Conservation (phyloP, 2,329 filamentous ascomycete genomes). For the Neocatenulostroma microsporum region DNA sequence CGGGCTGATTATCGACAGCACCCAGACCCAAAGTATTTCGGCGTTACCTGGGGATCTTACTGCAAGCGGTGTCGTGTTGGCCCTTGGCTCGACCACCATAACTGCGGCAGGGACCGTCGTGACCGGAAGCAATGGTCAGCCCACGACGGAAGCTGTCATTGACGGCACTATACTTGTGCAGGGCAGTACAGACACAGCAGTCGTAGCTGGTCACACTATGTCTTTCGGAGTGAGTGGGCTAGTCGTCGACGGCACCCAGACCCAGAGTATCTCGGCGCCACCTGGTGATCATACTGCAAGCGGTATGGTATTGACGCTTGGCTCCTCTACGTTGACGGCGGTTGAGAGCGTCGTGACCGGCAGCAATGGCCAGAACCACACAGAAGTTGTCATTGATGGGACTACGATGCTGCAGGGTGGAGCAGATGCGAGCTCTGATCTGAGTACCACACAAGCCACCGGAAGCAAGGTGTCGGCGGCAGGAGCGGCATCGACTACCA, state of each 20-base stretch:
- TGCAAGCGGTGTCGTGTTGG: too few species aligned
- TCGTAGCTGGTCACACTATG: not conserved
- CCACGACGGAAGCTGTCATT: not conserved
- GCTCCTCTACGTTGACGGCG: not conserved
- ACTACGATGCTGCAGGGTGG: too few species aligned
- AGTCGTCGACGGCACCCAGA: not conserved
- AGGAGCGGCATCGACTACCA: too few species aligned
- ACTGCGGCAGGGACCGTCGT: not conserved
- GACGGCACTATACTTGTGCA: not conserved
- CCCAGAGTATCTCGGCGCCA: not conserved
- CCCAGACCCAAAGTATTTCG: not conserved
- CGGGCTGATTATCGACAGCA: not conserved
- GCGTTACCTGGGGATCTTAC: too few species aligned
- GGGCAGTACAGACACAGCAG: not conserved
- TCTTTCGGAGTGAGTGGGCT: not conserved
- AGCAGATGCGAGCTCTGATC: too few species aligned
- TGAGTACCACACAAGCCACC: too few species aligned
- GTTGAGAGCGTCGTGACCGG: not conserved
- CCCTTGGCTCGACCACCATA: not conserved
- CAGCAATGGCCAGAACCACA: not conserved
- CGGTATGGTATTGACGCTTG: not conserved
- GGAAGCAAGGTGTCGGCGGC: too few species aligned
- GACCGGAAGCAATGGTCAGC: not conserved
- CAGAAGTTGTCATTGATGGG: not conserved
- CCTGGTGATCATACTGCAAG: not conserved